Base-by-base conservation (phyloP, 1,284 basidiomycete genomes). In the Neonothopanus nambi region DNA sequence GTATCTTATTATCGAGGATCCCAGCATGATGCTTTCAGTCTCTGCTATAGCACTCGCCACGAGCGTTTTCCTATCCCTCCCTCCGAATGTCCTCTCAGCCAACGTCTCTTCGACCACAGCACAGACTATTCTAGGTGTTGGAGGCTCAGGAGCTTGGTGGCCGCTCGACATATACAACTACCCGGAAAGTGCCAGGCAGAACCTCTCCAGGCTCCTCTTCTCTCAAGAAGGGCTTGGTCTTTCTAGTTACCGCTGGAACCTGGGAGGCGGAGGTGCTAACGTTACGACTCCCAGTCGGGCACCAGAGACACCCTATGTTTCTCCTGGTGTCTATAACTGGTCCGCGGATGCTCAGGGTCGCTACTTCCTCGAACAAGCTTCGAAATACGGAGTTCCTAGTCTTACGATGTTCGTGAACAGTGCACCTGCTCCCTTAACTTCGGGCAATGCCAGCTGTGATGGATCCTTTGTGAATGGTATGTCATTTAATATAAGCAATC, bases 121-220 rank as follows among this genome's bases (percentile, higher is more conserved):
- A 11, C 68, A 70, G 52, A 63, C 63, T 1, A 62, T 70, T 42
- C 54, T 57, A 28, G 67, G 68, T 11, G 59, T 70, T 21, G 57
- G 57, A 24, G 75, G 73, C 5, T 74, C 72, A 15, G 75, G 75
- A 6, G 75, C 74, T 6, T 77, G 75, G 75, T 76, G 75, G 75
- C 73, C 73, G 9, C 68, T 70, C 47, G 75, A 76, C 54, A 60
- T 76, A 9, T 73, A 65, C 60, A 57, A 69, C 33, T 77, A 74
- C 58, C 74, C 75, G 2, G 69, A 72, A 41, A 60, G 65, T 9
- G 65, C 66, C 26, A 66, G 70, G 24, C 69, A 73, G 48, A 72
- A 75, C 43, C 64, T 76, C 24, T 72, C 75, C 1, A 56, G 66
- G 8, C 63, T 76, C 12, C 65, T 77, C 18, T 76, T 77, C 59